Evolutionary conservation across 2,329 filamentous ascomycete genomes (phyloP).

Genomic region (Aspergillus vadensis): DNA sequence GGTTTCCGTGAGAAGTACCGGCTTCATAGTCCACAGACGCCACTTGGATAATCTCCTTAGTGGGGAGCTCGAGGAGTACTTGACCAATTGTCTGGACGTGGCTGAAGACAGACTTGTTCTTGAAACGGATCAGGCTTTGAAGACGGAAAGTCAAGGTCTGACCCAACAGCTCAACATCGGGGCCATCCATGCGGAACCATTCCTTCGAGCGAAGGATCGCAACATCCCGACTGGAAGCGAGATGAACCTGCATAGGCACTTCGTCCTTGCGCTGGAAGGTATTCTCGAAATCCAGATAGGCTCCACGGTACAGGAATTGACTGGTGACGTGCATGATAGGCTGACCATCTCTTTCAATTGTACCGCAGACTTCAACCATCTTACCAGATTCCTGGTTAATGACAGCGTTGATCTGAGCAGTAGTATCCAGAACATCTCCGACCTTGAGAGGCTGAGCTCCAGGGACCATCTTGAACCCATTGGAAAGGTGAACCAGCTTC

Average conservation of each 20-base stretch:
- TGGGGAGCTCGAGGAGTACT: slow-evolving; percentile 89
- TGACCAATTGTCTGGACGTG: slow-evolving; percentile 89
- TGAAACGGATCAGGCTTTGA: slow-evolving; percentile 86
- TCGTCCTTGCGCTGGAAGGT: slow-evolving; percentile 98
- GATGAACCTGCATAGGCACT: slow-evolving; percentile 89
- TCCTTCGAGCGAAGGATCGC: slow-evolving; percentile 94
- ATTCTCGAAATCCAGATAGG: slow-evolving; percentile 92
- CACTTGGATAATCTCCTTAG: slow-evolving; percentile 95
- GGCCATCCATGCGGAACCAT: slow-evolving; percentile 89
- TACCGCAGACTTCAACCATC: slow-evolving; percentile 99
- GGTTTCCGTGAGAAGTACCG: slow-evolving; percentile 89
- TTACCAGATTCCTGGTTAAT: slow-evolving; percentile 98
- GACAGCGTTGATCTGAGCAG: slow-evolving; percentile 93
- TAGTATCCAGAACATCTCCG: slow-evolving; percentile 88
- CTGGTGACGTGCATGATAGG: slow-evolving; percentile 98
- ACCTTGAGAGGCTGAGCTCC: slow-evolving; percentile 94
- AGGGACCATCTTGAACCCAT: slow-evolving; percentile 97
- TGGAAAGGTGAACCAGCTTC: slow-evolving; percentile 94
- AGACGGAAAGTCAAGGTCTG: slow-evolving; percentile 96
- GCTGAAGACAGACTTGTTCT: slow-evolving; percentile 90
- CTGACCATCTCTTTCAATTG: slow-evolving; percentile 78
- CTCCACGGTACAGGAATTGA: slow-evolving; percentile 94
- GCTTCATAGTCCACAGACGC: slow-evolving; percentile 96
- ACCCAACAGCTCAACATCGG: slow-evolving; percentile 82
- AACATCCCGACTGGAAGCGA: slow-evolving; percentile 85